A percentile compares a stretch with the other conserved stretches of the same genome.
These are phyloP conservation scores for Ceratobasidium sp. DNA, from an alignment of 1,284 basidiomycete genomes.

Conservation along the genomic window DNA sequence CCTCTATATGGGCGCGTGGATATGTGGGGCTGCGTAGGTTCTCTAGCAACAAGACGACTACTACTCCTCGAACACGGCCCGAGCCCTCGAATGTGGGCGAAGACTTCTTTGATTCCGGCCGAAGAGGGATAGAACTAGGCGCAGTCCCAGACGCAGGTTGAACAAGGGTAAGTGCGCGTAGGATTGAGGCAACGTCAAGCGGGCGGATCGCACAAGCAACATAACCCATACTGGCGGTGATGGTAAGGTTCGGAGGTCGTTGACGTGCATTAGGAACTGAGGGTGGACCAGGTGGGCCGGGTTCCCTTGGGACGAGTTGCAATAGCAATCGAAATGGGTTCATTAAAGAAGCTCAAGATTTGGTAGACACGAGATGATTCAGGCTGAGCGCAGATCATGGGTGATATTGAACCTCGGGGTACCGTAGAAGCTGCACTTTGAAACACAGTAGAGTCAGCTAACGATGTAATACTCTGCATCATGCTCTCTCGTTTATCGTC, in stretches of 20 bases:
- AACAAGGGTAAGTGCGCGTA: slow-evolving; percentile 32
- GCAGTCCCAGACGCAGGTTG: neutral
- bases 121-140: neutral
- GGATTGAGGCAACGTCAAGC: slow-evolving; percentile 38
- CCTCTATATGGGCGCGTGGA: slow-evolving; percentile 31
- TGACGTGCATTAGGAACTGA: slow-evolving; percentile 53
- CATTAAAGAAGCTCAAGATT: slow-evolving; percentile 49
- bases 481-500: slow-evolving; percentile 63
- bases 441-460: slow-evolving; percentile 72
- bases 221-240: slow-evolving; percentile 35
- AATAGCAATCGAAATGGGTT: slow-evolving; percentile 67
- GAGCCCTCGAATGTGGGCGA: slow-evolving; percentile 30
- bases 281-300: slow-evolving; percentile 60
- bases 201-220: slow-evolving; percentile 37
- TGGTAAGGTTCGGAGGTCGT: slow-evolving; percentile 31
- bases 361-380: slow-evolving; percentile 43
- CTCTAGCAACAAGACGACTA: slow-evolving; percentile 25
- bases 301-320: slow-evolving; percentile 64
- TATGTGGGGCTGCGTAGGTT: slow-evolving; percentile 14
- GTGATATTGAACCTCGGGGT: slow-evolving; percentile 28
- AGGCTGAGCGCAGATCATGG: slow-evolving; percentile 13
- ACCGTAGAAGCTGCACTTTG: slow-evolving; percentile 75
- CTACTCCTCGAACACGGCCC: slow-evolving; percentile 38
- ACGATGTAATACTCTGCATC: slow-evolving; percentile 77
- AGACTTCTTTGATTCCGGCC: slow-evolving; percentile 14